Evolutionary conservation across 495 filamentous ascomycete genomes (phyloP), one percentile per base, ranked within the genome.

Genomic region (Hypoxylon fuscum): DNA sequence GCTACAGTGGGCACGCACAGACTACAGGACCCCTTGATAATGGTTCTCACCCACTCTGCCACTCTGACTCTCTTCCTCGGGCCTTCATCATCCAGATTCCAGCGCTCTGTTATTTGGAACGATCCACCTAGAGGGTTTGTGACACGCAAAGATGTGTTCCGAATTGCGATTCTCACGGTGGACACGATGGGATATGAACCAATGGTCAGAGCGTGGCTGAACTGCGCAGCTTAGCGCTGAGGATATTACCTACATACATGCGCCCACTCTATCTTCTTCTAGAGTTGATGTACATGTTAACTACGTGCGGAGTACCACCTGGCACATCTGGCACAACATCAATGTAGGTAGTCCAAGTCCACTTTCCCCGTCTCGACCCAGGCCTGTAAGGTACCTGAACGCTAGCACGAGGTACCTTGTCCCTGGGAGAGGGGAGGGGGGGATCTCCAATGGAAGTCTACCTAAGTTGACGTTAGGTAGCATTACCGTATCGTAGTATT

Each of bases 401-500:
- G 56, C 41, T 52, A 38, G 37, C 14, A 47, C 17, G 15, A 56
- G 55, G 50, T 56, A 60, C 55, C 57, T 47, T 54, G 58, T 41
- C 42, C 43, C 44, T 47, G 46, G 50, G 62, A 44, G 35, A 18
- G 37, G 37, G n/a, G 22, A 15, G 8, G 17, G 21, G 57, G 37
- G 63, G 57, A 62, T 62, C 63, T 66, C 52, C 52, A 66, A 48
- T 47, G n/a, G n/a, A n/a, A n/a, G 32, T 32, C 43, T 52, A 48
- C 46, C 31, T 32, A 66, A 40, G 37, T 40, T 40, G 37, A 40
- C 37, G 8, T 18, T 17, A 40, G 37, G 46, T 53, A 45, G 51
- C 51, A 61, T 46, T 49, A 29, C 23, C 11, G 53, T 58, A 61
- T 48, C 35, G 63, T 66, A 56, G 52, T 18, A 62, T 50, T 56